Percentiles rank a stretch among this genome's conserved stretches.
phyloP scores from a whole-genome alignment of 2,329 filamentous ascomycete species.

The Escovopsis sp. region DNA sequence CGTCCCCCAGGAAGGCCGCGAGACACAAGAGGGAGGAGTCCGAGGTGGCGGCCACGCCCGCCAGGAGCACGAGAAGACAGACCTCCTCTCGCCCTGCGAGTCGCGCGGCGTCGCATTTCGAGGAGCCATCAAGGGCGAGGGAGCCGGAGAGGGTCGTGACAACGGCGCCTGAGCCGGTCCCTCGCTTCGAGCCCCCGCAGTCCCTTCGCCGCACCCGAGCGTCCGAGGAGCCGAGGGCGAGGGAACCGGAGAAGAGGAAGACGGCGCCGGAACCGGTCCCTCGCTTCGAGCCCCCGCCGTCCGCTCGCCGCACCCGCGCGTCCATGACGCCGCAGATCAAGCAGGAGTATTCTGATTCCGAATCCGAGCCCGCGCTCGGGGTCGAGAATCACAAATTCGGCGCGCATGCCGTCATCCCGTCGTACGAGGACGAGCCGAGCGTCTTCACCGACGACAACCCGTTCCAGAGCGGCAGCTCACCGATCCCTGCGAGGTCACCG shows the following conservation, averaged over 20 bases:
- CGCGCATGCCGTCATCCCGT: slow-evolving; percentile 5
- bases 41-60: slow-evolving; percentile 21
- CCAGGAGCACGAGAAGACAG: slow-evolving; percentile 38
- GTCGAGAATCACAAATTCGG: slow-evolving; percentile 2
- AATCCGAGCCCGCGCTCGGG: slow-evolving; percentile 32
- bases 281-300: slow-evolving; percentile 20
- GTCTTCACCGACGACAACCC: slow-evolving; percentile 85
- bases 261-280: slow-evolving; percentile 9
- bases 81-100: slow-evolving; percentile 39
- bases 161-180: slow-evolving; percentile 7
- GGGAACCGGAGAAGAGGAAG: too few relatives aligned
- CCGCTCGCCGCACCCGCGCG: slow-evolving; percentile 35
- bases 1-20: slow-evolving; percentile 38
- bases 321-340: slow-evolving; percentile 39
- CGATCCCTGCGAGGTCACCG: slow-evolving; percentile 35
- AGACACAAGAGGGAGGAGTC: slow-evolving; percentile 38
- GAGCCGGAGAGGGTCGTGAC: slow-evolving; percentile 20
- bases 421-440: slow-evolving; percentile 32
- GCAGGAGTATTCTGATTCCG: slow-evolving; percentile 35
- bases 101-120: slow-evolving; percentile 37
- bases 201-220: slow-evolving; percentile 37
- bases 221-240: slow-evolving; percentile 15
- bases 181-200: slow-evolving; percentile 18
- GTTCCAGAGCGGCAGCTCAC: slow-evolving; percentile 75
- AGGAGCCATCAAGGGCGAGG: slow-evolving; percentile 19